Conservation (phyloP, 2,329 filamentous ascomycete species). For the Didymella sp. region DNA sequence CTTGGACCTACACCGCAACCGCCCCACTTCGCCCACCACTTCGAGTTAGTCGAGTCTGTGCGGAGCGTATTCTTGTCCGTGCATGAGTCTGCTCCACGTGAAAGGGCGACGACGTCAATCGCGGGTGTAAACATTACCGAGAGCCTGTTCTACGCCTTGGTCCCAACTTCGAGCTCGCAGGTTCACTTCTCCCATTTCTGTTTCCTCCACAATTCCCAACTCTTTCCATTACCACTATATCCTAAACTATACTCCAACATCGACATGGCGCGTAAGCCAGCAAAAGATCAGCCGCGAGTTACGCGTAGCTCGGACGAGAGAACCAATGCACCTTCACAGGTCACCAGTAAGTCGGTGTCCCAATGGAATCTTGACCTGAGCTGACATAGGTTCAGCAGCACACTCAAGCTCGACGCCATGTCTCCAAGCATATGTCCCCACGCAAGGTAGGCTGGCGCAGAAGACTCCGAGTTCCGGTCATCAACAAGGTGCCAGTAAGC, state of each 20-base stretch:
- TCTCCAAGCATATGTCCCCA: not conserved
- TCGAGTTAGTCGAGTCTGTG: not conserved
- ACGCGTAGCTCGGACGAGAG: not conserved
- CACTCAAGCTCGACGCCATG: not conserved
- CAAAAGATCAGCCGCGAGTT: not conserved
- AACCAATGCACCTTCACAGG: not conserved
- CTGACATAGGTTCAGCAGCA: not conserved
- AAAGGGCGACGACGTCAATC: not conserved
- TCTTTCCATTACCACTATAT: not conserved
- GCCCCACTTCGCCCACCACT: not conserved
- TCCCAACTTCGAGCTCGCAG: not conserved
- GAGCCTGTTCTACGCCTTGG: not conserved
- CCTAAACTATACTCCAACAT: not conserved
- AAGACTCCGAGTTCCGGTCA: not conserved
- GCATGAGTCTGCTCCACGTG: not conserved
- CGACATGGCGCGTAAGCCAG: not conserved
- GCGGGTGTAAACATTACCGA: not conserved
- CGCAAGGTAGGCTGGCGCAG: not conserved
- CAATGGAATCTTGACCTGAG: not conserved
- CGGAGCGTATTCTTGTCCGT: not conserved
- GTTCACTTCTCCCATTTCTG: not conserved
- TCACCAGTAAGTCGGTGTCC: not conserved
- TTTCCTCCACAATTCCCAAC: not conserved
- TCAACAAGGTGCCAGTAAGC: not conserved
- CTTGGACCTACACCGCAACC: not conserved